Evolutionary conservation across 805 yeast species (phyloP), one percentile per base, ranked within the genome.

Genomic region (Candida palmyrensis): DNA sequence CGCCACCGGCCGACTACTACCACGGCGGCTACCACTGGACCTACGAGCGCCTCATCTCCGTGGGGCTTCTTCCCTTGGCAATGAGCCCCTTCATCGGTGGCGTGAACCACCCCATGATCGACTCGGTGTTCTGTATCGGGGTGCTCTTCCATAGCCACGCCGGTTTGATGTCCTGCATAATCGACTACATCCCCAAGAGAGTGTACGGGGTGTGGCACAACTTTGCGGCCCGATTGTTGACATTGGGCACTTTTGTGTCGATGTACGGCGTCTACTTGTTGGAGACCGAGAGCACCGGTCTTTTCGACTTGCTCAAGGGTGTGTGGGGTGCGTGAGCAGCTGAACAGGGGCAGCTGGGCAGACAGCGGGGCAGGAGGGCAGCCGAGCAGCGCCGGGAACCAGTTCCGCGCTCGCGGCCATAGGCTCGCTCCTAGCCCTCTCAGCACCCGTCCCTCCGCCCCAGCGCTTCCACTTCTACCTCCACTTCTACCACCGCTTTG

Each of bases 21-120:
- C 89, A 87, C 51, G 97, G 97, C 30, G 83, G 94, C 16, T 73
- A 77, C 56, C 97, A 89, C 67, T 90, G 98, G 98, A 67, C 84
- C n/a, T 79, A 80, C 48, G 98, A 90, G 68, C 76, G 85, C 46
- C 49, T 75, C 4, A 62, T 87, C 22, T 71, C 94, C 3, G 56
- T 81, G 12, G 76, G 80, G 8, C 65, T 89, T 55, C 71, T 87
- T 16, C 98, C 98, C 20, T 64, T 90, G 40, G 70, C 79, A 18
- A 71, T 81, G 25, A 63, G 79, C 15, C 96, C 97, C 15, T 74
- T 88, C 44, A 73, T 82, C 24, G 71, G 82, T 29, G 96, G 95
- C 18, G 74, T 81, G 11, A 73, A 74, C 16, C 59, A 76, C 42
- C 82, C 95, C 9, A 63, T 79, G 15, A 53, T 79, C 21, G 98